Percentiles rank a stretch among this genome's conserved stretches.
phyloP scores from a whole-genome alignment of 257 asterid species.

The Solanum chilense region DNA sequence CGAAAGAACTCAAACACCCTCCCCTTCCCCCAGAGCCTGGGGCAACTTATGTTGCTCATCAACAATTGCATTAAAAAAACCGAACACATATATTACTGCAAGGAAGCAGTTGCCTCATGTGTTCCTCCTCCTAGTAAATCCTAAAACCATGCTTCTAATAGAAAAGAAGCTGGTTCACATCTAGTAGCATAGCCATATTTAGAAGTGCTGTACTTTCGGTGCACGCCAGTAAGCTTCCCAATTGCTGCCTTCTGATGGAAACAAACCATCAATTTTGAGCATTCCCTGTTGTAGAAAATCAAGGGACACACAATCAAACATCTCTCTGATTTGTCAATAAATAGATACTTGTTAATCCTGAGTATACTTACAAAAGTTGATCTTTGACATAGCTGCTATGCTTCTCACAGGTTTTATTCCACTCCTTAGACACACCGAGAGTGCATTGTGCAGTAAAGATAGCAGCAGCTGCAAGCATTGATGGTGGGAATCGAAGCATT shows the following conservation, averaged over 20 bases:
- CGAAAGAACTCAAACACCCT: background rate
- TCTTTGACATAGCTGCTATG: conserved; percentile 44
- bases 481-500: conserved; percentile 75
- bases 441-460: conserved; percentile 69
- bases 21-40: background rate
- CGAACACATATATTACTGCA: background rate
- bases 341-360: background rate
- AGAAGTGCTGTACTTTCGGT: conserved; percentile 23
- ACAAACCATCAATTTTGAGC: conserved; percentile 29
- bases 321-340: background rate
- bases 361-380: conserved; percentile 56
- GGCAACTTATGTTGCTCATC: conserved; percentile 40
- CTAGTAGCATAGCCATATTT: conserved; percentile 29
- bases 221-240: conserved; percentile 26
- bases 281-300: conserved; percentile 13
- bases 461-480: conserved; percentile 86
- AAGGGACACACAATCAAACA: background rate
- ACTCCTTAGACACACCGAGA: conserved; percentile 34
- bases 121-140: background rate
- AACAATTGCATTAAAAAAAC: background rate
- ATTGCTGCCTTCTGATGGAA: conserved; percentile 28
- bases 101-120: background rate
- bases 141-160: conserved; percentile 2
- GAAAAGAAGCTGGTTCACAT: conserved; percentile 18
- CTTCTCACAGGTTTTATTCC: conserved; percentile 62